Evolutionary conservation across 768 basidiomycete species (phyloP), one percentile per base, ranked within the genome.

Genomic region (Leucocoprinus leucothites): DNA sequence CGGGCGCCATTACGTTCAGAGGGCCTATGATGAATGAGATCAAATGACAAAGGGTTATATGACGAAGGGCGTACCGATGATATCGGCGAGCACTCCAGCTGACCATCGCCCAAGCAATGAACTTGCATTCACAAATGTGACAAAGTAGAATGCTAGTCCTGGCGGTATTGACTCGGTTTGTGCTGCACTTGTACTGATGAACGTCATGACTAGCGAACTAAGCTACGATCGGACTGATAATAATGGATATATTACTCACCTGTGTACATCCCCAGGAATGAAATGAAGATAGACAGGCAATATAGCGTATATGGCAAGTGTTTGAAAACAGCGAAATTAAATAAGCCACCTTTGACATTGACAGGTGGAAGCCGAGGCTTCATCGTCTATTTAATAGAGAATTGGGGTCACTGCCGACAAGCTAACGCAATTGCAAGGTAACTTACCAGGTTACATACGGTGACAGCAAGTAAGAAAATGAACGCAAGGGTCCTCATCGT

Each of bases 401-500:
- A n/a, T n/a, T n/a, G n/a, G n/a, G n/a, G n/a, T n/a, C n/a, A n/a
- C n/a, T n/a, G n/a, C n/a, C n/a, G n/a, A n/a, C n/a, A n/a, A n/a
- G n/a, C n/a, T n/a, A n/a, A n/a, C n/a, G n/a, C n/a, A n/a, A n/a
- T n/a, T n/a, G n/a, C n/a, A n/a, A n/a, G n/a, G n/a, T n/a, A n/a
- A 28, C 34, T 42, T 11, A 24, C 34, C 22, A n/a, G 28, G 16
- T 38, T 38, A n/a, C 9, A 38, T n/a, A 38, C 7, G 14, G 11
- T 4, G 4, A 38, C 16, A 3, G 4, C 16, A 8, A 38, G 16
- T n/a, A 38, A n/a, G 0, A 89, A 64, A 9, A 88, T 79, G 57
- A 89, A 82, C 2, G 81, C 87, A 41, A 89, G 67, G 34, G 85
- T 79, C 9, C 89, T 76, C 76, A 87, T 81, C 0, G 89, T 87